phyloP scores from a whole-genome alignment of 2,329 filamentous ascomycete genomes.

The Knoxdaviesia proteae region DNA sequence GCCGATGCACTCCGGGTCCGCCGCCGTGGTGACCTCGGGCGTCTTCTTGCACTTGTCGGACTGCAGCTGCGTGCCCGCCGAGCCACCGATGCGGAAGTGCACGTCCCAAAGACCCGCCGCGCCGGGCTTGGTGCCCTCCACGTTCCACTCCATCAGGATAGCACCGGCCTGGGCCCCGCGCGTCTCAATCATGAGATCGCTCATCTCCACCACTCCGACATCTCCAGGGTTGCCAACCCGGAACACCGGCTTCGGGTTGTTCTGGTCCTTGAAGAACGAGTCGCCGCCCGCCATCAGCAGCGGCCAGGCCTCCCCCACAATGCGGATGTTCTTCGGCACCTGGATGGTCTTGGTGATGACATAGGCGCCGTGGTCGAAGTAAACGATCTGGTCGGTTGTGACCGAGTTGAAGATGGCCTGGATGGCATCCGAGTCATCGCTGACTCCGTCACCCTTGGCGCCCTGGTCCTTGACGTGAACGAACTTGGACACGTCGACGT shows the following conservation, averaged over 20 bases:
- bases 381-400: constrained; percentile 43
- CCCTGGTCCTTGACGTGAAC: constrained; percentile 66
- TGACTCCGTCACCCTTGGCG: constrained; percentile 68
- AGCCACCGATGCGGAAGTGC: constrained; percentile 84
- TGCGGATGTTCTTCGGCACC: constrained; percentile 61
- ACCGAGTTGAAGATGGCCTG: constrained; percentile 56
- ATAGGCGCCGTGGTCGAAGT: constrained; percentile 58
- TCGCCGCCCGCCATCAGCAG: constrained; percentile 65
- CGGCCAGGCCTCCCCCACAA: constrained; percentile 83
- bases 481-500: constrained; percentile 45
- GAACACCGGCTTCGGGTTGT: constrained; percentile 65
- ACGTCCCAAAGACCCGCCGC: constrained; percentile 78
- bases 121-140: constrained; percentile 45
- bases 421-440: constrained; percentile 73
- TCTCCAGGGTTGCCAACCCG: constrained; percentile 65
- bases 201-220: constrained; percentile 64
- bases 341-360: constrained; percentile 48
- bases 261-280: constrained; percentile 48
- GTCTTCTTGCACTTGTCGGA: constrained; percentile 63
- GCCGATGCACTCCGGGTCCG: constrained; percentile 49
- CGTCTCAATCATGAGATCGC: constrained; percentile 70
- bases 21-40: constrained; percentile 36
- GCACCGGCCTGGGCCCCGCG: constrained; percentile 68
- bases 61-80: constrained; percentile 65
- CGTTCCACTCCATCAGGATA: constrained; percentile 82